Percentiles rank a stretch among this genome's conserved stretches.
Conservation (phyloP, 2,329 filamentous ascomycete species). For the Trichoderma gracile region DNA sequence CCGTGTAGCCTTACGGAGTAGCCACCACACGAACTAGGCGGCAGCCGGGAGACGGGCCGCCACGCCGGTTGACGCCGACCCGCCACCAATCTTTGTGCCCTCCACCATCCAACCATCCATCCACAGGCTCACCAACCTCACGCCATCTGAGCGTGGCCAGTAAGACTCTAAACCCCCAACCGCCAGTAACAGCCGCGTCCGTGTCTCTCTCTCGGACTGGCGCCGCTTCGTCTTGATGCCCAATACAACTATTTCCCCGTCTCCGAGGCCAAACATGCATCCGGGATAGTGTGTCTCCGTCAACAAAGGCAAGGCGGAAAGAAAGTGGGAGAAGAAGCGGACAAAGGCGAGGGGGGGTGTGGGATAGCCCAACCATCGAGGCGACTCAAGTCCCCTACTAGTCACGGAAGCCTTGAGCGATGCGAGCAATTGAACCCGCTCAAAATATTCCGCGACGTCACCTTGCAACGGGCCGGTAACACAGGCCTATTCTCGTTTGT, state of each 20-base stretch:
- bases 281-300: not conserved
- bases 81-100: not conserved
- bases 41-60: constrained; percentile 17
- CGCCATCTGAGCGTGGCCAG: too few species aligned
- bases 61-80: not conserved
- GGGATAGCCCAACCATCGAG: not conserved
- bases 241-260: not conserved
- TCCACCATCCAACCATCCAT: not conserved
- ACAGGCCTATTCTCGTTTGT: not conserved
- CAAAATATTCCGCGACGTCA: not conserved
- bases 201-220: not conserved
- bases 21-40: not conserved
- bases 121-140: not conserved
- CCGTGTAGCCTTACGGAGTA: not conserved
- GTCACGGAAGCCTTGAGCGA: not conserved
- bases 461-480: not conserved
- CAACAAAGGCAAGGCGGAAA: not conserved
- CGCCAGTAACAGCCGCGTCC: not conserved
- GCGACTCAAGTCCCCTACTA: not conserved
- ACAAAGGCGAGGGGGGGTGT: not conserved
- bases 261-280: too few species aligned
- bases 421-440: constrained; percentile 1
- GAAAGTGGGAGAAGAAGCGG: not conserved
- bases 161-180: too few species aligned
- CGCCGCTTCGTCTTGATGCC: not conserved